A percentile compares a stretch with the other conserved stretches of the same genome.
phyloP scores from a whole-genome alignment of 345 rosid genomes.

The Citrus maxima region DNA sequence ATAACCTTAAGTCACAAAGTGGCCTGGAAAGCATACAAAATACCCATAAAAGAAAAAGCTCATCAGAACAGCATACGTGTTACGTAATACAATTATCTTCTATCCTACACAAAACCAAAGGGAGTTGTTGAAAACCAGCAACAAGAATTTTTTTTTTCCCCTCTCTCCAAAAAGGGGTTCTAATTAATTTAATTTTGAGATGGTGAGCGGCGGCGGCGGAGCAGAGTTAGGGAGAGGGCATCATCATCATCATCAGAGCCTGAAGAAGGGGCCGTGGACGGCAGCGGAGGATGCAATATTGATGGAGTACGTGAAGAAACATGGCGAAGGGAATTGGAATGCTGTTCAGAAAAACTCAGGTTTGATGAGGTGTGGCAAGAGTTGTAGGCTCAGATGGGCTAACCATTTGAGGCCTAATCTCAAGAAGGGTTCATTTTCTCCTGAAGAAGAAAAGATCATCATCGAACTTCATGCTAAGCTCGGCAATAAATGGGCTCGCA shows the following conservation, averaged over 20 bases:
- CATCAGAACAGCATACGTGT: background rate
- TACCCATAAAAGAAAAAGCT: background rate
- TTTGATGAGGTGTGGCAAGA: slow-evolving; percentile 81
- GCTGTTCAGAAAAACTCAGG: slow-evolving; percentile 68
- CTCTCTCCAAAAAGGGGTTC: background rate
- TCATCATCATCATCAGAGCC: slow-evolving; percentile 14
- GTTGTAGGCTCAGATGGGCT: slow-evolving; percentile 89
- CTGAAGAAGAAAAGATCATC: slow-evolving; percentile 70
- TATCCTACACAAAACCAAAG: background rate
- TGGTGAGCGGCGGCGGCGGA: slow-evolving; percentile 29
- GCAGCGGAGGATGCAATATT: slow-evolving; percentile 66
- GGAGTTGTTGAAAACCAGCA: background rate
- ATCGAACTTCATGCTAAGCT: slow-evolving; percentile 72
- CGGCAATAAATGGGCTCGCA: slow-evolving; percentile 95
- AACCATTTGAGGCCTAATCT: slow-evolving; percentile 89
- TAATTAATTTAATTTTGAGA: background rate
- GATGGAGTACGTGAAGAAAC: slow-evolving; percentile 63
- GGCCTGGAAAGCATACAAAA: background rate
- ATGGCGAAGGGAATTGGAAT: slow-evolving; percentile 89
- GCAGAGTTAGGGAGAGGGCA: background rate
- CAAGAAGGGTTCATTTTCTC: slow-evolving; percentile 65
- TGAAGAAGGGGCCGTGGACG: slow-evolving; percentile 94
- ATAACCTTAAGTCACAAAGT: background rate
- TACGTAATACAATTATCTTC: background rate
- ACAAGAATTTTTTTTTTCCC: background rate